These are phyloP conservation scores for Porphyrellus cyaneotinctus DNA, from an alignment of 768 basidiomycete species.

Conservation along the genomic window DNA sequence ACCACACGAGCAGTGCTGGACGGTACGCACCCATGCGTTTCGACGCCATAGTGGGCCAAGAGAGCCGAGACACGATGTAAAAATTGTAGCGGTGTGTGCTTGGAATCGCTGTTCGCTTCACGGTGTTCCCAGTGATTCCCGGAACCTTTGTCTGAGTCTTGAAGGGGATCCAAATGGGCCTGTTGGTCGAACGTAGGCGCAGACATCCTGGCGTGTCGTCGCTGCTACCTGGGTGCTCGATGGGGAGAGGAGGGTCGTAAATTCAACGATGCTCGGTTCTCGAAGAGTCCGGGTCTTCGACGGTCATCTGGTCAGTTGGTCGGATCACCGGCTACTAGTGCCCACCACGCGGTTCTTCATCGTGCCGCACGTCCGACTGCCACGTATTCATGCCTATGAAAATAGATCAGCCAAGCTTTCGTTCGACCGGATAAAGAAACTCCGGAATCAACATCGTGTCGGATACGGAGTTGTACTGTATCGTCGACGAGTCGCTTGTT, in stretches of 20 bases:
- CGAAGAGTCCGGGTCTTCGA: neutral
- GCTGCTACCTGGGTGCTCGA: neutral
- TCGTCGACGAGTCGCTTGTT: too few species aligned
- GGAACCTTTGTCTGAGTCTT: conserved; percentile 1
- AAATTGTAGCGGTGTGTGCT: conserved; percentile 6
- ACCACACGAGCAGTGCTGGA: neutral
- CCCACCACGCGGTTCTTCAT: neutral
- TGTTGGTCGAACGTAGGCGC: neutral
- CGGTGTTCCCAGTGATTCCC: neutral
- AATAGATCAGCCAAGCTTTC: too few species aligned
- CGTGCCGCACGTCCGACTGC: too few species aligned
- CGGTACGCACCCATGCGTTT: conserved; percentile 38
- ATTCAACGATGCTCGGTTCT: neutral
- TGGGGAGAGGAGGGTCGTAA: neutral
- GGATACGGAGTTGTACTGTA: too few species aligned
- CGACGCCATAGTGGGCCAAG: conserved; percentile 35
- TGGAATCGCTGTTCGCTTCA: neutral
- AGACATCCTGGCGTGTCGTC: conserved; percentile 1
- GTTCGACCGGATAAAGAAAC: too few species aligned
- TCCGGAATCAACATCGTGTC: too few species aligned
- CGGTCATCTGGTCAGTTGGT: neutral
- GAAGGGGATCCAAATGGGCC: neutral
- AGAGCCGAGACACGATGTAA: conserved; percentile 24
- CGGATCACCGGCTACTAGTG: neutral
- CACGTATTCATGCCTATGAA: too few species aligned